Percentiles rank a stretch among this genome's conserved stretches.
Conservation (phyloP, 148 eudicot genomes). For the Fagopyrum homotropicum region DNA sequence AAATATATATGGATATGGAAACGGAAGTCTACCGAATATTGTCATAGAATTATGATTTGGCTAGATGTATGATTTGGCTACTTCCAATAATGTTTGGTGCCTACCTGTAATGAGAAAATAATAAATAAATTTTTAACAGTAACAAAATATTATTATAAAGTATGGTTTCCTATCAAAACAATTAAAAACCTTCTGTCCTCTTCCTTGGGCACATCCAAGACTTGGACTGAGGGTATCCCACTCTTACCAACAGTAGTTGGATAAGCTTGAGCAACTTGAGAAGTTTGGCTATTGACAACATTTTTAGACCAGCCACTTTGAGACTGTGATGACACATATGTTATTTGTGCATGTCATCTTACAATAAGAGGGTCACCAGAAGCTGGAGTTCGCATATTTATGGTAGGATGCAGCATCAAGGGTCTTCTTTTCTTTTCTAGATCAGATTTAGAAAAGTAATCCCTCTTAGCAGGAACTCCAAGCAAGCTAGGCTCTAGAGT, state of each 20-base stretch:
- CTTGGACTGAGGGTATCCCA: slow-evolving; percentile 28
- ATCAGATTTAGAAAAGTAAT: slow-evolving; percentile 27
- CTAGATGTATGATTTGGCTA: slow-evolving; percentile 34
- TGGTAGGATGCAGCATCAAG: slow-evolving; percentile 25
- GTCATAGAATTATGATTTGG: no score
- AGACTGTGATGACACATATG: slow-evolving; percentile 23
- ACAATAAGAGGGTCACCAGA: slow-evolving; percentile 58
- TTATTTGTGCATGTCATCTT: slow-evolving; percentile 41
- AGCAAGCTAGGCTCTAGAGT: slow-evolving; percentile 80
- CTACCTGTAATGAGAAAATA: slow-evolving; percentile 33
- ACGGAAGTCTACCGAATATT: no score
- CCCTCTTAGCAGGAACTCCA: slow-evolving; percentile 65
- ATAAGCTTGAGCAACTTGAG: no score
- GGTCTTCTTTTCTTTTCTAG: slow-evolving; percentile 30
- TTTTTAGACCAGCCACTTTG: no score
- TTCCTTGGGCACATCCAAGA: slow-evolving; percentile 28
- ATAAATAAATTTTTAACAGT: neutral
- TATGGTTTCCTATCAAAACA: neutral
- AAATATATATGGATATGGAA: no score
- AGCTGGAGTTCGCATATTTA: slow-evolving; percentile 29
- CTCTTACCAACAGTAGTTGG: no score
- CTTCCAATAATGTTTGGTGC: slow-evolving; percentile 29
- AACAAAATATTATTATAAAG: neutral
- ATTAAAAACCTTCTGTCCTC: slow-evolving; percentile 54
- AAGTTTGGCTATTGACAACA: no score